Evolutionary conservation across 805 yeast genomes (phyloP).

Genomic region (Kodamaea neixiangensis): DNA sequence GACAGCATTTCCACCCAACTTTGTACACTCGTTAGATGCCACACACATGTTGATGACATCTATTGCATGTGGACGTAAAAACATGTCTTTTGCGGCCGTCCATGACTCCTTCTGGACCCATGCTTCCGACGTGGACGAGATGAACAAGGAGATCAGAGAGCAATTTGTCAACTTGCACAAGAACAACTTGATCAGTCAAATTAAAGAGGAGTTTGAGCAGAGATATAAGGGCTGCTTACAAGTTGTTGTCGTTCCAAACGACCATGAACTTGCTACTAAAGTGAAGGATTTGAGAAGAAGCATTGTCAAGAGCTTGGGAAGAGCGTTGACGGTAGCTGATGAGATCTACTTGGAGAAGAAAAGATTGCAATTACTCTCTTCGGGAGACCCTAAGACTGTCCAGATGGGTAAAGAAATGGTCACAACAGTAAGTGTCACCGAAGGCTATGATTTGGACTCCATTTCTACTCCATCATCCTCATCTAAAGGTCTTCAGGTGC

Average conservation of each 20-base stretch:
- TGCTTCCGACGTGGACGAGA: slow-evolving; percentile 73
- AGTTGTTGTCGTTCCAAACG: slow-evolving; percentile 54
- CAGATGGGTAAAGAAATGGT: slow-evolving; percentile 54
- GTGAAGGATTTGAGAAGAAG: slow-evolving; percentile 52
- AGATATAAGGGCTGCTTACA: slow-evolving; percentile 76
- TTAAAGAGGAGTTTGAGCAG: slow-evolving; percentile 76
- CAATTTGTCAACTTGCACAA: slow-evolving; percentile 79
- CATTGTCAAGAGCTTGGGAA: slow-evolving; percentile 50
- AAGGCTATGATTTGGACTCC: slow-evolving; percentile 29
- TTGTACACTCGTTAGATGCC: slow-evolving; percentile 92
- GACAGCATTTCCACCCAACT: slow-evolving; percentile 94
- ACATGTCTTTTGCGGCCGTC: slow-evolving; percentile 84
- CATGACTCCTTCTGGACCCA: slow-evolving; percentile 99
- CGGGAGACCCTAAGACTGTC: slow-evolving; percentile 52
- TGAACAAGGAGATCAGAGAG: slow-evolving; percentile 72
- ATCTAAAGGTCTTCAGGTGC: slow-evolving; percentile 40
- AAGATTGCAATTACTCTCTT: slow-evolving; percentile 55
- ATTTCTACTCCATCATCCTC: slow-evolving; percentile 22
- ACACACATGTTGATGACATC: slow-evolving; percentile 95
- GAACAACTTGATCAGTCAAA: slow-evolving; percentile 66
- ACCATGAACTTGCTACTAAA: slow-evolving; percentile 50
- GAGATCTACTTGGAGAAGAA: slow-evolving; percentile 71
- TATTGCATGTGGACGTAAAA: slow-evolving; percentile 63
- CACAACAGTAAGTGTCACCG: slow-evolving; percentile 68
- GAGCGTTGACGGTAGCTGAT: slow-evolving; percentile 63